These are phyloP conservation scores for Draba incana DNA, from an alignment of 345 rosid genomes.

Conservation along the genomic window DNA sequence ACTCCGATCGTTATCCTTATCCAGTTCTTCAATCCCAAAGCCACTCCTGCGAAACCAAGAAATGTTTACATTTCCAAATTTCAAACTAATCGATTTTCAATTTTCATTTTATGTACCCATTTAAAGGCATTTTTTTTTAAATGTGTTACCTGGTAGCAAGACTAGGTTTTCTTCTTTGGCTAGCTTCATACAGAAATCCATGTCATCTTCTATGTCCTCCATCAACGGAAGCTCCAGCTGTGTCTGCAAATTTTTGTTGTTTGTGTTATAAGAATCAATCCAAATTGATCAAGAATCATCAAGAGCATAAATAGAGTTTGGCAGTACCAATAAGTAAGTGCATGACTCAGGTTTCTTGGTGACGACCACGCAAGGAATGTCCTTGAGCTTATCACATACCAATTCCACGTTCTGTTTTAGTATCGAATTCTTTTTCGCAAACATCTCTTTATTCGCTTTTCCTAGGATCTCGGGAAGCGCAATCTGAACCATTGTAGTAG, in stretches of 20 bases:
- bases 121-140: not conserved
- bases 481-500: conserved; percentile 62
- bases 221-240: conserved; percentile 45
- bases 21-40: conserved; percentile 72
- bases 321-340: conserved; percentile 66
- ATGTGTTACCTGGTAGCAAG: conserved; percentile 51
- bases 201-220: conserved; percentile 57
- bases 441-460: conserved; percentile 44
- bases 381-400: conserved; percentile 43
- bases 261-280: not conserved
- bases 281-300: not conserved
- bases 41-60: conserved; percentile 46
- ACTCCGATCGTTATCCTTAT: conserved; percentile 59
- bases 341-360: conserved; percentile 57
- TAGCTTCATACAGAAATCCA: conserved; percentile 68
- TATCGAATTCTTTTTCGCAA: conserved; percentile 37
- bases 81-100: not conserved
- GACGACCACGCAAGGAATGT: conserved; percentile 55
- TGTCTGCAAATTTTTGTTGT: conserved; percentile 40
- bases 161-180: conserved; percentile 63
- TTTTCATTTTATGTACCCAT: not conserved
- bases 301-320: not conserved
- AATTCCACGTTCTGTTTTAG: conserved; percentile 48
- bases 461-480: conserved; percentile 54
- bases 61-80: not conserved